Conservation (phyloP, 1,284 basidiomycete genomes). For the Cystobasidium slooffiae region DNA sequence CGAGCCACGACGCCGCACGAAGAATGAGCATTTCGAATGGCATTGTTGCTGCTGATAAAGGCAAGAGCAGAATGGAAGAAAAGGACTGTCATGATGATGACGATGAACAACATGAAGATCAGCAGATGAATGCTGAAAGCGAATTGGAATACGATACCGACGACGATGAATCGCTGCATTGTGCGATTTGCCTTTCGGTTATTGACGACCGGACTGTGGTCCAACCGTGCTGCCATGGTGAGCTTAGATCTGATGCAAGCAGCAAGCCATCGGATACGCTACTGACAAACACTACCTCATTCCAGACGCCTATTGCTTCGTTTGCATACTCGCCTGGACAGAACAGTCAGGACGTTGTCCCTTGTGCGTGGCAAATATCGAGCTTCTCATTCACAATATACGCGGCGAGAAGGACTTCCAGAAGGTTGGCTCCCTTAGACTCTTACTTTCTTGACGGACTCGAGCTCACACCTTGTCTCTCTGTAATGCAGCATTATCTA, state of each 20-base stretch:
- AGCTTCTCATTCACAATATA: conserved; percentile 53
- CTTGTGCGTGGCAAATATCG: conserved; percentile 52
- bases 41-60: conserved; percentile 4
- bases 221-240: conserved; percentile 53
- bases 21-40: not conserved
- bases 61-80: conserved; percentile 25
- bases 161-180: conserved; percentile 50
- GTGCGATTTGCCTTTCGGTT: conserved; percentile 54
- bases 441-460: no score
- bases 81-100: not conserved
- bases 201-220: conserved; percentile 54
- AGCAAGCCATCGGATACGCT: not conserved
- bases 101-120: not conserved
- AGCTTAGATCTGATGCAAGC: conserved; percentile 1
- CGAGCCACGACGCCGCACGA: not conserved
- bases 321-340: conserved; percentile 55
- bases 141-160: conserved; percentile 26
- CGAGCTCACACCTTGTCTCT: not conserved
- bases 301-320: conserved; percentile 54
- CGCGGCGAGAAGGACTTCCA: conserved; percentile 53
- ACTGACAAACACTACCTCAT: not conserved
- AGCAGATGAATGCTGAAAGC: not conserved
- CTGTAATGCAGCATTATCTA: conserved; percentile 48
- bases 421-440: no score
- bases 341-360: conserved; percentile 55